Evolutionary conservation across 257 asterid species (phyloP).

Genomic region (Ilex aquifolium): DNA sequence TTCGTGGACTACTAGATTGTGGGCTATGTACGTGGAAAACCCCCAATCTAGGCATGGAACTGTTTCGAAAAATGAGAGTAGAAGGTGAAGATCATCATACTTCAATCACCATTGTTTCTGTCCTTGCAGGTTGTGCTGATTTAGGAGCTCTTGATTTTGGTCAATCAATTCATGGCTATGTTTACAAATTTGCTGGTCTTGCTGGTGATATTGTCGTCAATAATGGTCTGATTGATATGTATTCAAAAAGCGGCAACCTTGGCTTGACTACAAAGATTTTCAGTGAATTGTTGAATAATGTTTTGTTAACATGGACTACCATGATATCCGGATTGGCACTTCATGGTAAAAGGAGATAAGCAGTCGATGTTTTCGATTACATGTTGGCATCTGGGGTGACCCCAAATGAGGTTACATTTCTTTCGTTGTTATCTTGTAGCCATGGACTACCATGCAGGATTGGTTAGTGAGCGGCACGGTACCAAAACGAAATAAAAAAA

Average conservation of each 20-base stretch:
- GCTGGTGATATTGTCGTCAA: slow-evolving; percentile 39
- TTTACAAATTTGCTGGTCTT: slow-evolving; percentile 44
- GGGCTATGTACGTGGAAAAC: slow-evolving; percentile 54
- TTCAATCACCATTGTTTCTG: slow-evolving; percentile 53
- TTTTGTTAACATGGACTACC: slow-evolving; percentile 66
- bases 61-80: slow-evolving; percentile 46
- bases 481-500: no score
- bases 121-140: slow-evolving; percentile 87
- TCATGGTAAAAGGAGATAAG: slow-evolving; percentile 54
- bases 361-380: slow-evolving; percentile 44
- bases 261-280: slow-evolving; percentile 49
- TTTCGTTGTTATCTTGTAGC: slow-evolving; percentile 63
- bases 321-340: slow-evolving; percentile 68
- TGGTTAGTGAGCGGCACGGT: slow-evolving; percentile 45
- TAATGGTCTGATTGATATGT: slow-evolving; percentile 76
- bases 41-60: slow-evolving; percentile 45
- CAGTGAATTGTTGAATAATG: slow-evolving; percentile 38
- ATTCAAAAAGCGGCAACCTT: slow-evolving; percentile 61
- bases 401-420: slow-evolving; percentile 63
- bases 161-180: slow-evolving; percentile 51
- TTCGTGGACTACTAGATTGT: slow-evolving; percentile 82
- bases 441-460: slow-evolving; percentile 38
- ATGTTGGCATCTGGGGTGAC: slow-evolving; percentile 52
- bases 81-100: slow-evolving; percentile 49
- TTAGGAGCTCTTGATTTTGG: slow-evolving; percentile 73